Evolutionary conservation across 75 land plant species (phyloP).

Genomic region (Isoetes taiwanensis): DNA sequence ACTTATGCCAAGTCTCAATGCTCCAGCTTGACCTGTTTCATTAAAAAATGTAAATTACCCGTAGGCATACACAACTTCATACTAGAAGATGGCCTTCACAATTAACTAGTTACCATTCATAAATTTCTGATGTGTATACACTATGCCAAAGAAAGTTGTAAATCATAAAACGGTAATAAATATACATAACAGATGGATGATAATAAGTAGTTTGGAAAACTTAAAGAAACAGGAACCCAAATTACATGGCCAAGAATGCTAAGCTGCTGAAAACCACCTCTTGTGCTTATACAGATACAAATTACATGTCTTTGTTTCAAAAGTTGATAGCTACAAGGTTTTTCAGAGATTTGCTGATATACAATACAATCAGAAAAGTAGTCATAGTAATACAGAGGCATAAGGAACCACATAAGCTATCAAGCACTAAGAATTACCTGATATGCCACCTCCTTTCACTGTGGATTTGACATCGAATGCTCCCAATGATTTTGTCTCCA

Average conservation of each 20-base stretch:
- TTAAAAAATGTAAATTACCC: no score
- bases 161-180: no score
- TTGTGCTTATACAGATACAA: not conserved
- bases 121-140: no score
- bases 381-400: not conserved
- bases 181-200: no score
- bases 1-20: slow-evolving; percentile 79
- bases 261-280: no score
- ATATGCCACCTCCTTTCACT: slow-evolving; percentile 84
- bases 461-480: slow-evolving; percentile 63
- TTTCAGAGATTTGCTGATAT: not conserved
- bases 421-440: slow-evolving; percentile 31
- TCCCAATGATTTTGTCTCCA: slow-evolving; percentile 69
- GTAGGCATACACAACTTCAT: no score
- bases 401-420: not conserved
- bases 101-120: no score
- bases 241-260: no score
- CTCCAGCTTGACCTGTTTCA: slow-evolving; percentile 89
- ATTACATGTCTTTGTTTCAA: not conserved
- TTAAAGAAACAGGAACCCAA: no score
- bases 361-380: not conserved
- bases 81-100: no score
- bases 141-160: no score
- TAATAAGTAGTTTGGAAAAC: no score
- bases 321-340: not conserved